Percentiles rank a stretch among this genome's conserved stretches.
phyloP scores from a whole-genome alignment of 2,329 filamentous ascomycete species.

The Harringtonia lauricola region DNA sequence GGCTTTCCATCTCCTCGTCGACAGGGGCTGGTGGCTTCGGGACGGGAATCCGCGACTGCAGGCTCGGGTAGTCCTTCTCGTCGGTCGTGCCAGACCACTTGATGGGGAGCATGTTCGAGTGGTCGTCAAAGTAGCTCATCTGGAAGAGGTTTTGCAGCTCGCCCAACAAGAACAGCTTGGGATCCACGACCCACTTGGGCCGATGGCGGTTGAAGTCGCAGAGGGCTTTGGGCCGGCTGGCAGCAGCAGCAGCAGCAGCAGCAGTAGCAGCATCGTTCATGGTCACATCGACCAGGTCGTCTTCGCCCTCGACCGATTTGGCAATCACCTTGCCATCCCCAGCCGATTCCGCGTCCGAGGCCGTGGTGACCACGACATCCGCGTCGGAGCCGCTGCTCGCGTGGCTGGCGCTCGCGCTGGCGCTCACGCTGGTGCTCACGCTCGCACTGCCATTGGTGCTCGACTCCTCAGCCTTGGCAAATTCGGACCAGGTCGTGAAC shows the following conservation, averaged over 20 bases:
- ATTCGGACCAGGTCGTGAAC: constrained; percentile 59
- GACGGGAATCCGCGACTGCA: constrained; percentile 33
- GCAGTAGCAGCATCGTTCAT: constrained; percentile 51
- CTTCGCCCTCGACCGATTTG: constrained; percentile 75
- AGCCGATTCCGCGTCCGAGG: constrained; percentile 53
- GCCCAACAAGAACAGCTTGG: constrained; percentile 46
- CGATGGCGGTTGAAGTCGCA: constrained; percentile 37
- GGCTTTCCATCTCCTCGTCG: constrained; percentile 36
- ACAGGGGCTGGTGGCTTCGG: constrained; percentile 24
- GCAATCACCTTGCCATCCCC: constrained; percentile 62
- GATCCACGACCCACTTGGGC: constrained; percentile 39
- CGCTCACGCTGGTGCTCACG: not conserved
- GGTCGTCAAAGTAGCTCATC: constrained; percentile 53
- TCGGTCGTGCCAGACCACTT: constrained; percentile 57
- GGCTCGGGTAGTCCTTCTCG: constrained; percentile 43
- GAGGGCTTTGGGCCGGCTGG: constrained; percentile 18
- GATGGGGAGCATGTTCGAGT: constrained; percentile 51
- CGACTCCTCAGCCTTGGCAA: constrained; percentile 44
- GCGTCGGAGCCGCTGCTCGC: constrained; percentile 34
- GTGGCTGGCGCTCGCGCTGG: not conserved
- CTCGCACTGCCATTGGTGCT: not conserved
- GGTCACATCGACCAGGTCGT: constrained; percentile 81
- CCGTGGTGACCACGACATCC: constrained; percentile 57
- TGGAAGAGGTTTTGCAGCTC: constrained; percentile 65
- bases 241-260: not conserved